phyloP scores from a whole-genome alignment of 2,329 filamentous ascomycete genomes.

The Didymella keratinophila region DNA sequence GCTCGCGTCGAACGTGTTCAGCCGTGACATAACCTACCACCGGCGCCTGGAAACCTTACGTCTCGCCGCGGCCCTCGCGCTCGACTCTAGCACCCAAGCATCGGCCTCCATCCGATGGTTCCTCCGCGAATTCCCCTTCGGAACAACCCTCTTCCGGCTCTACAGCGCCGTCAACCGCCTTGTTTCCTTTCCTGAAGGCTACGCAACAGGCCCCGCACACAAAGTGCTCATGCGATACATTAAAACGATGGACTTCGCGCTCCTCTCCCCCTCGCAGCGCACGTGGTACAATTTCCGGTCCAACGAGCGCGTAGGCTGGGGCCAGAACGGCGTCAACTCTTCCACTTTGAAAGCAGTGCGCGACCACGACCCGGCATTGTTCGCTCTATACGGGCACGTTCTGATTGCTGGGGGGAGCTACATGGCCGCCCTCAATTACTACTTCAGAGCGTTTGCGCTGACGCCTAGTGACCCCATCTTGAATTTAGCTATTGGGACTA shows the following conservation, averaged over 20 bases:
- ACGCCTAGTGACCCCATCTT: conserved; percentile 80
- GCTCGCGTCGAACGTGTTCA: conserved; percentile 82
- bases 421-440: conserved; percentile 85
- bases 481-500: conserved; percentile 75
- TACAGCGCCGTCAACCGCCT: conserved; percentile 81
- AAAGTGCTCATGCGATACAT: conserved; percentile 93
- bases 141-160: conserved; percentile 81
- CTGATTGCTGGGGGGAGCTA: conserved; percentile 85
- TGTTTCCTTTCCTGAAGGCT: conserved; percentile 75
- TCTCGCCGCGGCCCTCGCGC: conserved; percentile 83
- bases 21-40: conserved; percentile 70
- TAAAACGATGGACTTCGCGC: conserved; percentile 80
- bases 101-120: conserved; percentile 81
- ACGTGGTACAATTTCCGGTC: conserved; percentile 52
- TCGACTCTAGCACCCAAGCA: conserved; percentile 78
- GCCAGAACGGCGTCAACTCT: conserved; percentile 48
- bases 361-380: conserved; percentile 72
- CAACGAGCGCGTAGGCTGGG: conserved; percentile 50
- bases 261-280: conserved; percentile 63
- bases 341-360: conserved; percentile 52
- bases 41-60: conserved; percentile 80
- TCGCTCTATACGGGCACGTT: conserved; percentile 91
- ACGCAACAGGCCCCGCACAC: conserved; percentile 81
- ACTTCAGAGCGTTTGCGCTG: conserved; percentile 71
- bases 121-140: conserved; percentile 81